Percentiles rank a stretch among this genome's conserved stretches.
Evolutionary conservation across 768 basidiomycete genomes (phyloP).

Genomic region (Auricularia auricula-judae): DNA sequence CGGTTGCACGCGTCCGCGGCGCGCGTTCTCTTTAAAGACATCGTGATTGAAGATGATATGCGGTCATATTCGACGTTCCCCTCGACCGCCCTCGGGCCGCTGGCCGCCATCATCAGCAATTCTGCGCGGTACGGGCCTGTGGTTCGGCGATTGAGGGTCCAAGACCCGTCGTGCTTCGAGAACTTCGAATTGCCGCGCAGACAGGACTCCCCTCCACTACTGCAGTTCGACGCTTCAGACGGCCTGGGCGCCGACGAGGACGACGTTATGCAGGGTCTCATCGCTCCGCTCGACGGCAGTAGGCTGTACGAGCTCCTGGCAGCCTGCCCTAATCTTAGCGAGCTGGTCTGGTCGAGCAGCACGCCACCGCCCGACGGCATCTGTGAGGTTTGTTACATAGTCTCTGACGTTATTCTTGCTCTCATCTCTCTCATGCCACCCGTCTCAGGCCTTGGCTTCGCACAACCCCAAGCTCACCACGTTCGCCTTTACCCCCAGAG

Average conservation of each 20-base stretch:
- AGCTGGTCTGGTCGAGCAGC: slow-evolving; percentile 22
- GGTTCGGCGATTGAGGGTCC: slow-evolving; percentile 21
- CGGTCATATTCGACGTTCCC: slow-evolving; percentile 10
- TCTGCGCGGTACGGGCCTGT: slow-evolving; percentile 19
- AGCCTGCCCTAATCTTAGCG: slow-evolving; percentile 16
- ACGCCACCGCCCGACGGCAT: slow-evolving; percentile 27
- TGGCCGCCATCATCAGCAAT: slow-evolving; percentile 21
- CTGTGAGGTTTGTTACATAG: slow-evolving; percentile 21
- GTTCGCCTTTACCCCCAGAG: slow-evolving; percentile 15
- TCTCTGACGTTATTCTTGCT: not conserved
- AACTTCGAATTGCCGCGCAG: not conserved
- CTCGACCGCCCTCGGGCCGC: slow-evolving; percentile 5
- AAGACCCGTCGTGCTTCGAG: slow-evolving; percentile 8
- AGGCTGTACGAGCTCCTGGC: slow-evolving; percentile 8
- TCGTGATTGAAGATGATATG: slow-evolving; percentile 21
- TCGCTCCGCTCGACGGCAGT: slow-evolving; percentile 9
- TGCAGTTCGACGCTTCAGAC: slow-evolving; percentile 6
- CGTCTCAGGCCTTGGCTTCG: slow-evolving; percentile 14
- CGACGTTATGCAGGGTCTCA: slow-evolving; percentile 3
- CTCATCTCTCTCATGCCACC: not conserved
- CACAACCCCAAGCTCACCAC: slow-evolving; percentile 14
- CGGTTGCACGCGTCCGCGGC: slow-evolving; percentile 20
- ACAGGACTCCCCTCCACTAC: slow-evolving; percentile 1
- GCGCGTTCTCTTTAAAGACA: slow-evolving; percentile 20
- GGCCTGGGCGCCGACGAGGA: slow-evolving; percentile 5